Percentiles rank a stretch among this genome's conserved stretches.
Evolutionary conservation across 306 rosid genomes (phyloP).

Genomic region (Fragaria vesca): DNA sequence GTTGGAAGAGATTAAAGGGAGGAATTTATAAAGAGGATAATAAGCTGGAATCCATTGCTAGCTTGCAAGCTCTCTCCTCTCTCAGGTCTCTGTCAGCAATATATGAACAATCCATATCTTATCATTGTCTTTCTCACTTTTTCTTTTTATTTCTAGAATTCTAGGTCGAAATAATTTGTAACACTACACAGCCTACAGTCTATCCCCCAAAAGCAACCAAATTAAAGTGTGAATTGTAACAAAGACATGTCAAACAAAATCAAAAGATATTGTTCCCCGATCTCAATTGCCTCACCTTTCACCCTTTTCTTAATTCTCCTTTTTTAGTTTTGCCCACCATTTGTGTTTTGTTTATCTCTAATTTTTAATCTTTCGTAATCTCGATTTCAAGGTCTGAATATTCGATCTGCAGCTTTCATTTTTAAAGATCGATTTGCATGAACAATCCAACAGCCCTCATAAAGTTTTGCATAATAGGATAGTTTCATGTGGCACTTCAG

Average conservation of each 20-base stretch:
- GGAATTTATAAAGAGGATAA: not conserved
- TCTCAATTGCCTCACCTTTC: conserved; percentile 39
- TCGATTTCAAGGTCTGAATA: conserved; percentile 4
- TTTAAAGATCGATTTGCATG: not conserved
- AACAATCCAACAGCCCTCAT: not conserved
- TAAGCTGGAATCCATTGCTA: conserved; percentile 23
- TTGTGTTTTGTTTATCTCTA: conserved; percentile 2
- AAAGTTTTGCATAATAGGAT: not conserved
- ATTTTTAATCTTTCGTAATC: not conserved
- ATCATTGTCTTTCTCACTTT: conserved; percentile 44
- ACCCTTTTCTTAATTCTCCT: conserved; percentile 1
- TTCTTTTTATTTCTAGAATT: conserved; percentile 15
- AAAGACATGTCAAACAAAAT: conserved; percentile 45
- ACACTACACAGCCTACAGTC: conserved; percentile 20
- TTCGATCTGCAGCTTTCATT: conserved; percentile 1
- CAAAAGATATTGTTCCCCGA: conserved; percentile 37
- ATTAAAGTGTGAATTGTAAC: conserved; percentile 7
- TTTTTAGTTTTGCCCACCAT: not conserved
- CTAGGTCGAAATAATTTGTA: conserved; percentile 37
- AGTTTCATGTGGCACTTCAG: not conserved
- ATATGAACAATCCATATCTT: conserved; percentile 25
- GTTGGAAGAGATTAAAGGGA: conserved; percentile 19
- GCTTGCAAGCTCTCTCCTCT: not conserved
- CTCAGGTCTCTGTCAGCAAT: not conserved
- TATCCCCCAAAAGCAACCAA: conserved; percentile 30